These are phyloP conservation scores for Pythium angustatum DNA, from an alignment of 352 stramenopile species.

Conservation along the genomic window DNA sequence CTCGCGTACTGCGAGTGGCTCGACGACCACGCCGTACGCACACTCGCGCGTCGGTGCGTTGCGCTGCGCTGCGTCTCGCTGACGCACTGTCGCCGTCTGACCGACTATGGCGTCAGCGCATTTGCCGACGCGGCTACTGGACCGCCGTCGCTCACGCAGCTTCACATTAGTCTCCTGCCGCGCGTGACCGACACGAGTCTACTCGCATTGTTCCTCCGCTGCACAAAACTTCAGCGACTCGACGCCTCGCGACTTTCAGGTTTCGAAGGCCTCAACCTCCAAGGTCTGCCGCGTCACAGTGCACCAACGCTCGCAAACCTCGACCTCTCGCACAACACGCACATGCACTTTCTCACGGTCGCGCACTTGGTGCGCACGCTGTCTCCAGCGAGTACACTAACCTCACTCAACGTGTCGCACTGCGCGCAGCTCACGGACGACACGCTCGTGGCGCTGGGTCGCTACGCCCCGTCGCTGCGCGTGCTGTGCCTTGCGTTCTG, in stretches of 20 bases:
- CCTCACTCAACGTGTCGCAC: constrained; percentile 52
- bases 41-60: constrained; percentile 41
- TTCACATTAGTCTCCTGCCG: constrained; percentile 60
- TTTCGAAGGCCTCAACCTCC: constrained; percentile 59
- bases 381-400: constrained; percentile 31
- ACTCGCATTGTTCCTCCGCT: constrained; percentile 57
- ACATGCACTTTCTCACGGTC: constrained; percentile 46
- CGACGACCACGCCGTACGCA: constrained; percentile 51
- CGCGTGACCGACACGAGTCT: constrained; percentile 61
- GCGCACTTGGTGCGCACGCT: constrained; percentile 45
- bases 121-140: constrained; percentile 50
- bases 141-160: constrained; percentile 31
- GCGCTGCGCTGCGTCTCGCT: constrained; percentile 40
- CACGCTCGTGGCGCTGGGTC: constrained; percentile 47
- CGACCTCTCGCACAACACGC: constrained; percentile 36
- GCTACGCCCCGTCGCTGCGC: constrained; percentile 37
- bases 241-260: constrained; percentile 35
- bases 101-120: constrained; percentile 65
- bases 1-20: constrained; percentile 73
- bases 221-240: constrained; percentile 30
- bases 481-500: constrained; percentile 57
- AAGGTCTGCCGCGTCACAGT: constrained; percentile 42
- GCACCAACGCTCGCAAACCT: constrained; percentile 33
- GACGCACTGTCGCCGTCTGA: constrained; percentile 52
- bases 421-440: constrained; percentile 61